These are phyloP conservation scores for Ceratocystis eucalypticola DNA, from an alignment of 2,329 filamentous ascomycete species.

Conservation along the genomic window DNA sequence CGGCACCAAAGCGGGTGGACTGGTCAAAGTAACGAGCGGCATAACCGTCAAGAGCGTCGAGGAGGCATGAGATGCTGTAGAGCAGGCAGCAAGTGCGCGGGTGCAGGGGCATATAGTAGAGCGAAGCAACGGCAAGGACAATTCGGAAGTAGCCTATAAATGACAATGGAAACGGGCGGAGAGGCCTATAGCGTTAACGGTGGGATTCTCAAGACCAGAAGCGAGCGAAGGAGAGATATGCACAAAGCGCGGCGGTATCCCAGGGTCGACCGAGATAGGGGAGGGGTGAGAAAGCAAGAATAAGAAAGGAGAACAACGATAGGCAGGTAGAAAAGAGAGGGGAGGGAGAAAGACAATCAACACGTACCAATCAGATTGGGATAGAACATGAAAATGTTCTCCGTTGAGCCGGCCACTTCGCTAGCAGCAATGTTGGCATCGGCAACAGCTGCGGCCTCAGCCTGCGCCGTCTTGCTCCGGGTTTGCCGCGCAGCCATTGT, in stretches of 20 bases:
- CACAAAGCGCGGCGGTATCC: not conserved
- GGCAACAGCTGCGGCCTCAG: slow-evolving; percentile 16
- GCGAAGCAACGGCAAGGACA: slow-evolving; percentile 70
- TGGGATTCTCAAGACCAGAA: not conserved
- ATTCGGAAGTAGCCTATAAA: slow-evolving; percentile 59
- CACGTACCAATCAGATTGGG: slow-evolving; percentile 66
- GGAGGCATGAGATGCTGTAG: slow-evolving; percentile 86
- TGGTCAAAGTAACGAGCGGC: slow-evolving; percentile 73
- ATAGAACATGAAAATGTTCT: slow-evolving; percentile 73
- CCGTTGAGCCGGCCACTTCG: slow-evolving; percentile 27
- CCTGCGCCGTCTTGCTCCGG: slow-evolving; percentile 21
- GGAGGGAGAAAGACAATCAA: not conserved
- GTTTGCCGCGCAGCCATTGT: slow-evolving; percentile 21
- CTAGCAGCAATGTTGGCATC: slow-evolving; percentile 26
- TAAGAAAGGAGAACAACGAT: not conserved
- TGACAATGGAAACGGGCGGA: not conserved
- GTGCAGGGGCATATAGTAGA: slow-evolving; percentile 98
- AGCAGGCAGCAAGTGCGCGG: slow-evolving; percentile 86
- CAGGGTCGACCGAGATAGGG: not conserved
- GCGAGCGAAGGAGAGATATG: not conserved
- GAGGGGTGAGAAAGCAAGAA: not conserved
- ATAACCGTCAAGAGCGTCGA: slow-evolving; percentile 88
- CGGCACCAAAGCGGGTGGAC: slow-evolving; percentile 87
- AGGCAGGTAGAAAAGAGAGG: not conserved
- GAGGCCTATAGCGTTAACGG: not conserved